These are phyloP conservation scores for Sugiyamaella americana DNA, from an alignment of 805 yeast species.

Conservation along the genomic window DNA sequence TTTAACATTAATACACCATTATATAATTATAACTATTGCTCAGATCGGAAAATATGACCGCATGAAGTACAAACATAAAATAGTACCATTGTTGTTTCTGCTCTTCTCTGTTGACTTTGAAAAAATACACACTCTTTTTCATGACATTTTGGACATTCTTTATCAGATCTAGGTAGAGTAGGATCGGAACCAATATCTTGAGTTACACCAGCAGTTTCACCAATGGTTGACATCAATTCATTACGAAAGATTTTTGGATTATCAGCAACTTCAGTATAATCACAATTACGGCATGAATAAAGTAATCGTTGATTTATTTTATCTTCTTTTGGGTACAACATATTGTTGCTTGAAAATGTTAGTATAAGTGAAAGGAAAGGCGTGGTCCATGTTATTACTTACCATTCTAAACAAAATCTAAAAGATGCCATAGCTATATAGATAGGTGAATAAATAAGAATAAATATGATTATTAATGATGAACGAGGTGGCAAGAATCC, in stretches of 20 bases:
- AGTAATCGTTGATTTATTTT: constrained; percentile 66
- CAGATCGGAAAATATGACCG: constrained; percentile 54
- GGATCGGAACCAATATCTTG: constrained; percentile 95
- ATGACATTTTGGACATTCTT: constrained; percentile 86
- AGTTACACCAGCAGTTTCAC: constrained; percentile 93
- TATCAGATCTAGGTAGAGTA: constrained; percentile 93
- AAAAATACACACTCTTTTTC: constrained; percentile 90
- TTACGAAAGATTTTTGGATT: constrained; percentile 82
- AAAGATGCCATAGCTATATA: constrained; percentile 68
- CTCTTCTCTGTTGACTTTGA: constrained; percentile 92
- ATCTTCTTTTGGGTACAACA: constrained; percentile 97
- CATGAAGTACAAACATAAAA: constrained; percentile 82
- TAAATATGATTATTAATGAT: too few relatives aligned
- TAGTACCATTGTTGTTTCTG: constrained; percentile 80
- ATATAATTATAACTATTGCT: constrained; percentile 1
- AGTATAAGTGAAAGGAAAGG: too few relatives aligned
- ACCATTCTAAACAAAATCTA: constrained; percentile 88
- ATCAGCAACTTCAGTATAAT: constrained; percentile 86
- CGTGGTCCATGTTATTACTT: constrained; percentile 19
- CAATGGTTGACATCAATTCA: constrained; percentile 85
- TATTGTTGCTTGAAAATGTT: constrained; percentile 72
- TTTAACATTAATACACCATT: too few relatives aligned
- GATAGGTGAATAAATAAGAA: too few relatives aligned
- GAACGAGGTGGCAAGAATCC: too few relatives aligned
- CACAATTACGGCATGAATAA: constrained; percentile 91